phyloP scores from a whole-genome alignment of 352 stramenopile species.

The Phytophthora capsici region DNA sequence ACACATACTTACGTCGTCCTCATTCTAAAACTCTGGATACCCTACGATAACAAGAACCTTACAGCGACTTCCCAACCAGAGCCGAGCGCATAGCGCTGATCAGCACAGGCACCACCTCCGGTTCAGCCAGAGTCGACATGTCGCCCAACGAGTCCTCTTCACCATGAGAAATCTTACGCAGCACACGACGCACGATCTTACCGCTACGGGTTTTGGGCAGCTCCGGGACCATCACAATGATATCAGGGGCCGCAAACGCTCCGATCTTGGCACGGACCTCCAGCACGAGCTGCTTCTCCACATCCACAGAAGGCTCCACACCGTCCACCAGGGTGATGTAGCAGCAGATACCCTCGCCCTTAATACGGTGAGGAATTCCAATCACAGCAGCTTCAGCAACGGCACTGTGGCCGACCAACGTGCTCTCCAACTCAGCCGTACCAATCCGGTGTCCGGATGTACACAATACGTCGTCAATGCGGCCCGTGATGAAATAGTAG shows the following conservation, averaged over 20 bases:
- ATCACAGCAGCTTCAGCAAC: slow-evolving; percentile 96
- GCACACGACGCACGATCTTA: slow-evolving; percentile 99
- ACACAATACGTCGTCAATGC: slow-evolving; percentile 98
- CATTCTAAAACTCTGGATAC: too few species aligned
- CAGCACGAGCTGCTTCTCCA: slow-evolving; percentile 72
- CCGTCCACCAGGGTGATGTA: slow-evolving; percentile 94
- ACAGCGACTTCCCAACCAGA: slow-evolving; percentile 71
- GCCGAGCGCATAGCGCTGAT: slow-evolving; percentile 90
- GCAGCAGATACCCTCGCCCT: slow-evolving; percentile 96
- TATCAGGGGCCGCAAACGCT: slow-evolving; percentile 96
- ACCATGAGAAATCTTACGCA: slow-evolving; percentile 97
- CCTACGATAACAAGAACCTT: slow-evolving; percentile 27
- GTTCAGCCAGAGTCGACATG: slow-evolving; percentile 97
- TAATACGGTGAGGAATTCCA: slow-evolving; percentile 95
- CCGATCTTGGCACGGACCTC: slow-evolving; percentile 94
- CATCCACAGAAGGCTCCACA: slow-evolving; percentile 59
- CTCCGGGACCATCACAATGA: slow-evolving; percentile 92
- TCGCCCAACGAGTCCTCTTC: slow-evolving; percentile 96
- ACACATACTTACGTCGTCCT: slow-evolving; percentile 27
- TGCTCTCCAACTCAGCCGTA: slow-evolving; percentile 88
- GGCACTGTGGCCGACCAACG: slow-evolving; percentile 91
- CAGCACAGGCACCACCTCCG: slow-evolving; percentile 93
- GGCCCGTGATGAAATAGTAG: slow-evolving; percentile 98
- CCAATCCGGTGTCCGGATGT: slow-evolving; percentile 92
- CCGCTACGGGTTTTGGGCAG: slow-evolving; percentile 97